These are phyloP conservation scores for Chlorella sp. DNA, from an alignment of 139 green algal species.

Conservation along the genomic window DNA sequence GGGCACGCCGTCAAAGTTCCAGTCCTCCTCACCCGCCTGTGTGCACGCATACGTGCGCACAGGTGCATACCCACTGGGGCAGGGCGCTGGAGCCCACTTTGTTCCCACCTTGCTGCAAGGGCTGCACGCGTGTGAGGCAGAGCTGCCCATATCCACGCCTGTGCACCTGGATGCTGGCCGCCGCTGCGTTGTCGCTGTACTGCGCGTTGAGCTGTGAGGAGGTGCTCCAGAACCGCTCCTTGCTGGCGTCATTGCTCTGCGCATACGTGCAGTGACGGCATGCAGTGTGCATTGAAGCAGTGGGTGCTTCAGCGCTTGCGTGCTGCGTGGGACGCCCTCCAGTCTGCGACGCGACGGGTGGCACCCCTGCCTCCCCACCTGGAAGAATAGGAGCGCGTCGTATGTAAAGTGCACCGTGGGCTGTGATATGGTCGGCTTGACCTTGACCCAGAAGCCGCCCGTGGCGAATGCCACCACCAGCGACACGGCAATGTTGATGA, in stretches of 20 bases:
- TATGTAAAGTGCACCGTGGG: slow-evolving; percentile 27
- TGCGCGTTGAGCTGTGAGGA: slow-evolving; percentile 17
- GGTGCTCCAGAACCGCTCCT: slow-evolving; percentile 39
- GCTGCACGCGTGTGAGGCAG: too few species aligned
- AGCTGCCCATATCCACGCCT: too few species aligned
- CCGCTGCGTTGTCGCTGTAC: slow-evolving; percentile 14
- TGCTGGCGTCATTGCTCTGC: slow-evolving; percentile 4
- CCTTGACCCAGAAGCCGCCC: slow-evolving; percentile 31
- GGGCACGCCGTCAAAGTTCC: slow-evolving; percentile 43
- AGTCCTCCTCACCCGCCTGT: slow-evolving; percentile 37
- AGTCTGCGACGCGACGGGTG: too few species aligned
- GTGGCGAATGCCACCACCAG: slow-evolving; percentile 29
- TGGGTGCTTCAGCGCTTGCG: too few species aligned
- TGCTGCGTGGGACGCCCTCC: too few species aligned
- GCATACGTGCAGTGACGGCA: too few species aligned
- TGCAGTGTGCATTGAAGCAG: too few species aligned
- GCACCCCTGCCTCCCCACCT: too few species aligned
- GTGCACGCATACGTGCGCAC: too few species aligned
- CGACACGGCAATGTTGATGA: slow-evolving; percentile 16
- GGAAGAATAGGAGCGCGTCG: slow-evolving; percentile 23
- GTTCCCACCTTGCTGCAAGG: too few species aligned
- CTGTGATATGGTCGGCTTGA: slow-evolving; percentile 20
- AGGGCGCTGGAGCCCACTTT: neutral
- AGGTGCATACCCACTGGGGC: neutral
- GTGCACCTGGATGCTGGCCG: slow-evolving; percentile 37